Base-by-base conservation (phyloP, 1,139 yeast genomes). In the Hanseniaspora uvarum region DNA sequence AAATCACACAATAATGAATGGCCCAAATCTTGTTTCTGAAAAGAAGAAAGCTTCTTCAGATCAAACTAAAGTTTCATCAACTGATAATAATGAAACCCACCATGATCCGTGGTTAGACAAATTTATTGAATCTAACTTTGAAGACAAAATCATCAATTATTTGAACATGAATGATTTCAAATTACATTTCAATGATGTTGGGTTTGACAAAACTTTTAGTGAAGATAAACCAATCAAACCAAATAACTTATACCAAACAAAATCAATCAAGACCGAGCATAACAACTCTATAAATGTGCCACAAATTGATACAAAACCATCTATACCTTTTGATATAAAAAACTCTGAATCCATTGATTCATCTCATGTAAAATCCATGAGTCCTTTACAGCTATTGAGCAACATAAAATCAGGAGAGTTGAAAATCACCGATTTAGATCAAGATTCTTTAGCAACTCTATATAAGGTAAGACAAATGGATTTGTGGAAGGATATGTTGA, bases 71-170 rank as follows among this genome's bases (percentile, higher is more conserved):
- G 26, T 23, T 4, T 16, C 45, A 14, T 21, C 19, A 58, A 62
- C 65, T 52, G 62, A 65, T 8, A 58, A 65, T 26, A 72, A 69
- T 24, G 58, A 58, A 48, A 58, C 64, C 19, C 44, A 43, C 24
- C 40, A 50, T 55, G 75, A 78, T 58, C 80, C 83, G 64, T 78
- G 94, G 94, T 63, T 86, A 52, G 73, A 78, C 57, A 83, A 81
- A 68, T 79, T 82, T 58, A 79, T 81, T 52, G 77, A 74, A 56
- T 75, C 85, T 24, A 81, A 92, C 39, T 73, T 78, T 63, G 81
- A 78, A 59, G 69, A 74, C 56, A 26, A 43, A 44, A 50, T 50
- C n/a, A 50, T 50, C 10, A 44, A 50, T 21, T 21, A 33, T 16
- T 26, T 28, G 14, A 50, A 50, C 10, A 24, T 37, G 4, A 36